Conservation (phyloP, 2,329 filamentous ascomycete species). For the Epichloe gansuensis region DNA sequence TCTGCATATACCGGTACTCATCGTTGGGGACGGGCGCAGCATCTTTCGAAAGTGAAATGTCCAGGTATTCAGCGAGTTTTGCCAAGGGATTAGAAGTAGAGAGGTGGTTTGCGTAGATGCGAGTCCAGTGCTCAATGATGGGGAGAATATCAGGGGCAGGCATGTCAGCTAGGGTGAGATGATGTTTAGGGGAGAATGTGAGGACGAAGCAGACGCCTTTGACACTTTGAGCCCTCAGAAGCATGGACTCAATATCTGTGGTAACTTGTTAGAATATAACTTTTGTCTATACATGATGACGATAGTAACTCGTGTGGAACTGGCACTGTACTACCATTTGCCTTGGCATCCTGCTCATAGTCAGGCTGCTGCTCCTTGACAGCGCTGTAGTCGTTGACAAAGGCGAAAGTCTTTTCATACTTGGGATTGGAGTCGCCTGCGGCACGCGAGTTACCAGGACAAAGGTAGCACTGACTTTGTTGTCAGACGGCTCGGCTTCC, state of each 20-base stretch:
- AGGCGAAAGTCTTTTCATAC: slow-evolving; percentile 80
- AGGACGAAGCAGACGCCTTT: slow-evolving; percentile 96
- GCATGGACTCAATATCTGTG: slow-evolving; percentile 55
- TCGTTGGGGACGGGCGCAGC: slow-evolving; percentile 41
- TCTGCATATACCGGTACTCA: slow-evolving; percentile 95
- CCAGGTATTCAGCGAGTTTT: slow-evolving; percentile 24
- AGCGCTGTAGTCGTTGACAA: slow-evolving; percentile 95
- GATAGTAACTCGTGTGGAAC: no score
- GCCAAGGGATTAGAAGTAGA: slow-evolving; percentile 55
- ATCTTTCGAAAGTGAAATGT: slow-evolving; percentile 25
- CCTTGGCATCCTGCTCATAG: slow-evolving; percentile 40
- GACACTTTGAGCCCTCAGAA: slow-evolving; percentile 73
- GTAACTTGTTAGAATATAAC: background rate
- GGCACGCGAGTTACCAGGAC: slow-evolving; percentile 79
- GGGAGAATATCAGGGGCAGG: slow-evolving; percentile 63
- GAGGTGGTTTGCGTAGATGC: slow-evolving; percentile 74
- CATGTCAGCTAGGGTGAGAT: slow-evolving; percentile 88
- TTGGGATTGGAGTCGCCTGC: slow-evolving; percentile 76
- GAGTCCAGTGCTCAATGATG: slow-evolving; percentile 81
- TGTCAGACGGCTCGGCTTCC: background rate
- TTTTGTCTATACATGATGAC: background rate
- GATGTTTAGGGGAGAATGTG: slow-evolving; percentile 86
- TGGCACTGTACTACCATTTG: slow-evolving; percentile 22
- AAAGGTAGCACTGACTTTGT: slow-evolving; percentile 66
- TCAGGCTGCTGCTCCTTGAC: slow-evolving; percentile 86